Evolutionary conservation across 2,329 filamentous ascomycete species (phyloP), one percentile per base, ranked within the genome.

Genomic region (Ophiostoma australiae): DNA sequence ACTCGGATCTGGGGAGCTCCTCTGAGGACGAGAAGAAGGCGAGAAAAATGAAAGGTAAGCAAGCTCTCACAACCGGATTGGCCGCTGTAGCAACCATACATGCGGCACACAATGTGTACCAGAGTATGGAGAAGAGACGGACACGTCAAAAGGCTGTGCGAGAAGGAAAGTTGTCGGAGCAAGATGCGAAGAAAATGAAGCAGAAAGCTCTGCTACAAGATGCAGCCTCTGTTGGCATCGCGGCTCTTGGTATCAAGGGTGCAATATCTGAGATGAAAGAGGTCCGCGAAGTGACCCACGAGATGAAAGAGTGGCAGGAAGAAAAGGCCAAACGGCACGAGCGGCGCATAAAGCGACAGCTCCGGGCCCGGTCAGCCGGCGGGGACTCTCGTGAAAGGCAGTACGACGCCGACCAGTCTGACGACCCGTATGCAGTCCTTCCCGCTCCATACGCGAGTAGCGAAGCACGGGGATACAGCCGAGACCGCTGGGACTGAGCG

Each of bases 1-100:
- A 83, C 44, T 84, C 84, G 27, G 85, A 87, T 75, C 77, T 87
- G 68, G 86, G 85, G 68, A 85, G 87, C 78, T 87, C 86, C 73
- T 83, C 85, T 23, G 84, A 85, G 31, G 86, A 88, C 74, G 82
- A 83, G 77, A 86, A 82, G 77, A 80, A 80, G 73, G 81, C 81
- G 52, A 84, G 81, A 78, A 87, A 85, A 78, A 85, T 87, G 82
- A 85, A 81, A 86, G 85, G 85, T 86, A 87, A 88, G 83, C 85
- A 87, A 81, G 75, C 87, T 72, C 74, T 88, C 71, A 87, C 84
- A 70, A 84, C 85, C 8, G 85, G 85, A 67, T 79, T 88, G 71
- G 86, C 86, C 70, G 82, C 84, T 69, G 84, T 87, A 73, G 86
- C 86, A 76, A 87, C 85, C 75, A 86, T 88, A 75, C 85, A 88